Evolutionary conservation across 176 grass and related monocot species (phyloP).

Genomic region (Ensete glaucum): DNA sequence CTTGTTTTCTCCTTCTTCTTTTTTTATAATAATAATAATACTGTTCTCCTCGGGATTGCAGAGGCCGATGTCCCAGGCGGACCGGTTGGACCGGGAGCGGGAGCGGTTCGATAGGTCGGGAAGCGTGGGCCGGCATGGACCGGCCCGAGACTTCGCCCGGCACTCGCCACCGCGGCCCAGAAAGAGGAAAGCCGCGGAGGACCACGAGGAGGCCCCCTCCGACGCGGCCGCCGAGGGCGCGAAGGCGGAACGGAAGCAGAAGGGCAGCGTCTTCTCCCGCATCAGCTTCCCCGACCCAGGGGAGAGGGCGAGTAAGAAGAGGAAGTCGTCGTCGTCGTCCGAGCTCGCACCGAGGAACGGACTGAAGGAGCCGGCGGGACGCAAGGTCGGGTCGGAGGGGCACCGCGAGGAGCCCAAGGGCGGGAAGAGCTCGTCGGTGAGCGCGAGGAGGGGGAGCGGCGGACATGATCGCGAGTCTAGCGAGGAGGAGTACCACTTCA

Average conservation of each 20-base stretch:
- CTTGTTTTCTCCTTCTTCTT: too few relatives aligned
- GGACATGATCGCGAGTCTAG: slow-evolving; percentile 23
- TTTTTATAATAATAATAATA: neutral
- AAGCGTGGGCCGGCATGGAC: slow-evolving; percentile 25
- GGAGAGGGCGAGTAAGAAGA: slow-evolving; percentile 38
- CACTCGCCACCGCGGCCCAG: slow-evolving; percentile 44
- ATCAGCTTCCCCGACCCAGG: slow-evolving; percentile 77
- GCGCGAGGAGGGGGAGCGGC: slow-evolving; percentile 18
- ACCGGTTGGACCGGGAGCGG: slow-evolving; percentile 20
- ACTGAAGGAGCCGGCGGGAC: slow-evolving; percentile 18
- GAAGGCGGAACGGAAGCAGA: slow-evolving; percentile 38
- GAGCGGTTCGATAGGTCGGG: slow-evolving; percentile 39
- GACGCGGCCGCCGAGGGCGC: slow-evolving; percentile 25
- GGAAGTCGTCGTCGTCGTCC: slow-evolving; percentile 33
- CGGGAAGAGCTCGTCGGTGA: neutral
- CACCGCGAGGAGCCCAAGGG: slow-evolving; percentile 11
- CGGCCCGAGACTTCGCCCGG: slow-evolving; percentile 17
- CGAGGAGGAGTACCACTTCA: slow-evolving; percentile 89
- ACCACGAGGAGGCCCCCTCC: slow-evolving; percentile 40
- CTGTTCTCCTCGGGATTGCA: slow-evolving; percentile 21
- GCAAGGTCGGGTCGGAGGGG: neutral
- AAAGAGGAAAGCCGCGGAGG: slow-evolving; percentile 59
- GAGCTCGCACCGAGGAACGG: slow-evolving; percentile 27
- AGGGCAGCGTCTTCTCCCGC: slow-evolving; percentile 86
- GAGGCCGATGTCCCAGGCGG: slow-evolving; percentile 23